Evolutionary conservation across 768 basidiomycete species (phyloP), one percentile per base, ranked within the genome.

Genomic region (Serpula lacrymans): DNA sequence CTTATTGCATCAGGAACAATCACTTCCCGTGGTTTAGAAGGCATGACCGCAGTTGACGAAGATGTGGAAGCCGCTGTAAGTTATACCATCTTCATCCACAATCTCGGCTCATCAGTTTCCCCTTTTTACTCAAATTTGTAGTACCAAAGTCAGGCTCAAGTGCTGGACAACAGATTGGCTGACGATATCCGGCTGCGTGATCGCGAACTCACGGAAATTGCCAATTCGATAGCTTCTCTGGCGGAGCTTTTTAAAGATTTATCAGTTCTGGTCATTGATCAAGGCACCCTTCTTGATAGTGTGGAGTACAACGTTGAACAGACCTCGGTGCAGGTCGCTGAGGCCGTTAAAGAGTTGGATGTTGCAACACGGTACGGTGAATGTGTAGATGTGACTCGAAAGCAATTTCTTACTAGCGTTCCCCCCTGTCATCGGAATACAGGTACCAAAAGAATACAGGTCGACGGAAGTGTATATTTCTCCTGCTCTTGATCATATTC

Each of bases 291-390:
- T 23, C 74, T 98, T 41, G 96, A 98, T 64, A 92, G 90, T 26
- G 78, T 98, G 41, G 96, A 99, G 64, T 99, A 91, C 67, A 99
- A 99, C 59, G 88, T 99, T 38, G 92, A 97, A 62, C 84, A 88
- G 61, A 89, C 94, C 4, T 85, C 85, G 13, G 77, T 77, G 23
- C 80, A 90, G 37, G 74, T 94, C 58, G 64, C 82, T 41, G 88
- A 88, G 32, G 91, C 93, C 16, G 92, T 87, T 26, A 78, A 80
- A 53, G 92, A 96, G 51, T 71, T 99, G 35, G 70, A 84, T 41
- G 70, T 79, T 11, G 96, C 96, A 4, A 88, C 87, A 39, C 72
- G 72, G 91, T 91, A 56, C 17, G 10, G 16, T 10, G 21, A 21
- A 34, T 32, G 45, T 39, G 16, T 23, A 41, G 28, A 35, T 38